Evolutionary conservation across 768 basidiomycete genomes (phyloP), one percentile per base, ranked within the genome.

Genomic region (Leccinum rimulosum): DNA sequence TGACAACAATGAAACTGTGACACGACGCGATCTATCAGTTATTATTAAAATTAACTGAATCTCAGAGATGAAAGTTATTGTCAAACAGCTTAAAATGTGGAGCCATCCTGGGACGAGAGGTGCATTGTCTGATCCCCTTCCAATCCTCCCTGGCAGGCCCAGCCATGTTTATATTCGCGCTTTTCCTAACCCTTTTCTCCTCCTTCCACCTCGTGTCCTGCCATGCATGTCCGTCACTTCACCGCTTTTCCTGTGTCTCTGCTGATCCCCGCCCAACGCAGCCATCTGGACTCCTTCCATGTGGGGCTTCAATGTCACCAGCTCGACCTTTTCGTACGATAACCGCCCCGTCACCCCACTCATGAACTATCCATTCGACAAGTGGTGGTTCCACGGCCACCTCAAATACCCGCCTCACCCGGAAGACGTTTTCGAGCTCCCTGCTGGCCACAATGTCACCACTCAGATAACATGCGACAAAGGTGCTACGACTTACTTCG

Each of bases 291-390:
- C 82, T 58, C 79, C 83, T 3, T 79, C 81, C 68, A 86, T 88
- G 84, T 87, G 64, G 59, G 87, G 87, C 1, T 88, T 84, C 76
- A 87, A 88, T 56, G 85, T 86, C n/a, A 86, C 85, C 1, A 58
- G 63, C 7, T 50, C 77, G 38, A 81, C 82, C 1, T 86, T 79
- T 52, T 48, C 73, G 5, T 85, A 86, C 69, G 87, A 88, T 65
- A 88, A 88, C 68, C 82, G 87, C 2, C 86, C 88, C 27, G 84
- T 77, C 6, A 61, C 66, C 0, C 79, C 80, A 3, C 74, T 80
- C 28, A 45, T 58, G 52, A 66, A 58, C 75, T 73, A 55, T 69
- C 75, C 65, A 55, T 83, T 72, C 74, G 69, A 65, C 61, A 70
- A 80, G 6, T 79, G 80, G 78, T 83, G 86, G 87, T 86, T 87